Conservation (phyloP, 2,329 filamentous ascomycete genomes). For the Fusarium buxicola region DNA sequence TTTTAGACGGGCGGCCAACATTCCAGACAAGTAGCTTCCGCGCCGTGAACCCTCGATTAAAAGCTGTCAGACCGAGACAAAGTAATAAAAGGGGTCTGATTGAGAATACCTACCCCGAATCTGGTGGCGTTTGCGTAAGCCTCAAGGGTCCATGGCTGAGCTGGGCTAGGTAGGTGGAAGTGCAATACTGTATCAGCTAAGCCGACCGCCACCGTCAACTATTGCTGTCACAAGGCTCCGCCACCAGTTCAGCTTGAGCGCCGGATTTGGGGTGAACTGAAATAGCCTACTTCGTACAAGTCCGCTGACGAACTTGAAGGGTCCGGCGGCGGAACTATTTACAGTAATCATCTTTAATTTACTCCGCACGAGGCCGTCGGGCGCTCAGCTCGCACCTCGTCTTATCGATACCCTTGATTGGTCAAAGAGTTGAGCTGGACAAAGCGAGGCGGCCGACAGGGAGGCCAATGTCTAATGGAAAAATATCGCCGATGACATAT, state of each 20-base stretch:
- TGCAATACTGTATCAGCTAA: too few species aligned
- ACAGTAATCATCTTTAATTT: neutral
- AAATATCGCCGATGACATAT: neutral
- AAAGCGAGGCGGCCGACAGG: neutral
- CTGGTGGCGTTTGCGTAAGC: constrained; percentile 16
- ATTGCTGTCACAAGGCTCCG: neutral
- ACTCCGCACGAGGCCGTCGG: neutral
- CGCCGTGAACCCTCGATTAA: too few species aligned
- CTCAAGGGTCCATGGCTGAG: constrained; percentile 24
- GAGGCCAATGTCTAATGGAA: neutral
- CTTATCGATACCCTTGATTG: neutral
- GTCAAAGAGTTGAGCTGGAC: neutral
- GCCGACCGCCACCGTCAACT: neutral
- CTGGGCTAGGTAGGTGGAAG: constrained; percentile 8
- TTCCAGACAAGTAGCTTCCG: too few species aligned
- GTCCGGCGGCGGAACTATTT: neutral
- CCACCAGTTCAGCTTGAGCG: neutral
- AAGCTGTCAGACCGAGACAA: too few species aligned
- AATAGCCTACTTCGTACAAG: neutral
- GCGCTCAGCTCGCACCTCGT: neutral
- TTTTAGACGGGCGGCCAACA: too few species aligned
- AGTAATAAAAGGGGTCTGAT: constrained; percentile 6
- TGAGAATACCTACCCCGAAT: neutral
- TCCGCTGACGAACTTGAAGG: neutral
- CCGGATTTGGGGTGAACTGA: neutral